phyloP scores from a whole-genome alignment of 129 eudicot genomes.

The Pulicaria dysenterica region DNA sequence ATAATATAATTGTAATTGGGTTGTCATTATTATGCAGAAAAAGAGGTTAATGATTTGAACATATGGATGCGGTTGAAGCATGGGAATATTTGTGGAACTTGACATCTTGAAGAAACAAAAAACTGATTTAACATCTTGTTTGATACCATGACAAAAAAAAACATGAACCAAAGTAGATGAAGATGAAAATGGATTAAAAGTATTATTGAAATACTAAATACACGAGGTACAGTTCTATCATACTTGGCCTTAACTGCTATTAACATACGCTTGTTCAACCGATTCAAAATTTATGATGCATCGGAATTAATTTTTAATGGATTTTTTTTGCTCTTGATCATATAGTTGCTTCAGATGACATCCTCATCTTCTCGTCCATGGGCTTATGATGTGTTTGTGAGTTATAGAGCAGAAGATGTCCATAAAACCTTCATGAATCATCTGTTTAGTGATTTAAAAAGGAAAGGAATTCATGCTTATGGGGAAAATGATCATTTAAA shows the following conservation, averaged over 20 bases:
- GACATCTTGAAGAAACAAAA: not conserved
- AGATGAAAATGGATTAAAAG: not conserved
- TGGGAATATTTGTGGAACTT: not conserved
- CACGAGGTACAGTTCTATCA: constrained; percentile 2
- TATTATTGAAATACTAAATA: not conserved
- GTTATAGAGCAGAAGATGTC: constrained; percentile 37
- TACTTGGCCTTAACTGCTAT: not conserved
- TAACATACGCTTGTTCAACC: too few relatives aligned
- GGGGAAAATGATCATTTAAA: constrained; percentile 27
- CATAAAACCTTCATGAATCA: constrained; percentile 40
- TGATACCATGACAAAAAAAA: not conserved
- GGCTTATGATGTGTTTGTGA: constrained; percentile 36
- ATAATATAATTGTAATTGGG: not conserved
- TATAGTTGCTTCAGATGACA: constrained; percentile 10
- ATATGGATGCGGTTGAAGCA: not conserved
- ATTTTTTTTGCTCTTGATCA: not conserved
- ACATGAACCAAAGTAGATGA: not conserved
- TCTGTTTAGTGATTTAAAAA: constrained; percentile 29
- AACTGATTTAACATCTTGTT: not conserved
- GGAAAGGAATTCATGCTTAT: constrained; percentile 34
- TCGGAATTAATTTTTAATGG: not conserved
- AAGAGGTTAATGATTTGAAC: not conserved
- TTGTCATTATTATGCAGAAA: not conserved
- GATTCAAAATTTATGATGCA: not conserved
- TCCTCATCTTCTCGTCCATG: constrained; percentile 23